phyloP scores from a whole-genome alignment of 1,284 basidiomycete species.

The Fomitopsis betulina region DNA sequence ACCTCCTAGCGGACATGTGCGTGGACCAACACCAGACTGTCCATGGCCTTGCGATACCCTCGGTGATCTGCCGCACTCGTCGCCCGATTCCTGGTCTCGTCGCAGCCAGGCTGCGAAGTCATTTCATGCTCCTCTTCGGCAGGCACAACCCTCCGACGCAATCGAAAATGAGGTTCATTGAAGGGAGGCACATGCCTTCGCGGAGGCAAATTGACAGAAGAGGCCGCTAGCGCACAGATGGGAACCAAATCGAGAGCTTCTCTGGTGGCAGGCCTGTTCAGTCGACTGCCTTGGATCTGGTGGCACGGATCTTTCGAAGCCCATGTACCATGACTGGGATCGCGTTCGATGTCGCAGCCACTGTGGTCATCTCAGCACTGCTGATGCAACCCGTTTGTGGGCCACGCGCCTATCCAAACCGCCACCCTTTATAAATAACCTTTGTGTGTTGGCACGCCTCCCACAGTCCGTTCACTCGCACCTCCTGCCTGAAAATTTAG shows the following conservation, averaged over 20 bases:
- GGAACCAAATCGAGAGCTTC: slow-evolving; percentile 5
- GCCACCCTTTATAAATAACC: neutral
- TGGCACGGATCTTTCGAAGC: slow-evolving; percentile 7
- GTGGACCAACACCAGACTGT: neutral
- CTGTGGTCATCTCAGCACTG: slow-evolving; percentile 4
- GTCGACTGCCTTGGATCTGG: slow-evolving; percentile 11
- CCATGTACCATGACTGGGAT: neutral
- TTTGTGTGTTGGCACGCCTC: neutral
- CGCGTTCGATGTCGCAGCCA: slow-evolving; percentile 6
- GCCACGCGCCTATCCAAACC: slow-evolving; percentile 8
- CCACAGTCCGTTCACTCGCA: neutral
- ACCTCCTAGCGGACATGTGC: neutral
- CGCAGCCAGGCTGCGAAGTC: neutral
- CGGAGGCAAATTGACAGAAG: neutral
- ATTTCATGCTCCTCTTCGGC: no score
- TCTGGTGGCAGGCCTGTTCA: slow-evolving; percentile 11
- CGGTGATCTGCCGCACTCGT: neutral
- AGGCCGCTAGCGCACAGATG: neutral
- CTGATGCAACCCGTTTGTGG: slow-evolving; percentile 6
- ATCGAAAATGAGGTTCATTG: neutral
- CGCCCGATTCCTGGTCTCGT: neutral
- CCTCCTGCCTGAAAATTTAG: neutral
- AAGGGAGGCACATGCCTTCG: neutral
- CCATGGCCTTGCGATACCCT: neutral
- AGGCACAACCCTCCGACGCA: neutral